Evolutionary conservation across 1,284 basidiomycete species (phyloP).

Genomic region (Ustilago trichophora): DNA sequence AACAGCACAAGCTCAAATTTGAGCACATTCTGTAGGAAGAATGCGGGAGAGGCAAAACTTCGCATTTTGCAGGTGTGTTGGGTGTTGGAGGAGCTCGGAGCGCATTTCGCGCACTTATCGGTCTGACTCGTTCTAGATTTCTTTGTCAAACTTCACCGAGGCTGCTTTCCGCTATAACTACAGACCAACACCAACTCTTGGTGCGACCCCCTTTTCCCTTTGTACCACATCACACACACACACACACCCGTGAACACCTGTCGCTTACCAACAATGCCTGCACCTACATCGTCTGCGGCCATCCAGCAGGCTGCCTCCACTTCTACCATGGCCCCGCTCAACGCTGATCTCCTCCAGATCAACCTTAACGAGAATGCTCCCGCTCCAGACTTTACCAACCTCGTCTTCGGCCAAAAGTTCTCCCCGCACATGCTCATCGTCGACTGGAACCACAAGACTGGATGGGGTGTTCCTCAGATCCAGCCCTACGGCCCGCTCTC

Average conservation of each 20-base stretch:
- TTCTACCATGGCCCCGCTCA: slow-evolving; percentile 36
- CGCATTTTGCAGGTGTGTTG: neutral
- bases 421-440: slow-evolving; percentile 92
- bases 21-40: too few relatives aligned
- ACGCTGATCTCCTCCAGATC: slow-evolving; percentile 45
- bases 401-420: slow-evolving; percentile 71
- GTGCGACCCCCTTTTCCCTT: neutral
- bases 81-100: neutral
- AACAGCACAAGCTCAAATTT: too few relatives aligned
- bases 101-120: slow-evolving; percentile 14
- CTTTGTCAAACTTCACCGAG: neutral
- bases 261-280: slow-evolving; percentile 12
- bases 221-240: too few relatives aligned
- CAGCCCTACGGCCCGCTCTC: slow-evolving; percentile 72
- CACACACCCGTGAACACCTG: too few relatives aligned
- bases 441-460: slow-evolving; percentile 77
- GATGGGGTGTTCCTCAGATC: slow-evolving; percentile 85
- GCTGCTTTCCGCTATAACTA: neutral
- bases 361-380: slow-evolving; percentile 33
- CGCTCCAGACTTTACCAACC: slow-evolving; percentile 62
- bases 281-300: slow-evolving; percentile 9
- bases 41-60: too few relatives aligned
- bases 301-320: slow-evolving; percentile 19
- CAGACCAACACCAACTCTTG: neutral
- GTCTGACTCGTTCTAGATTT: slow-evolving; percentile 8